Evolutionary conservation across 2,329 filamentous ascomycete species (phyloP), one percentile per base, ranked within the genome.

Genomic region (Colletotrichum simmondsii): DNA sequence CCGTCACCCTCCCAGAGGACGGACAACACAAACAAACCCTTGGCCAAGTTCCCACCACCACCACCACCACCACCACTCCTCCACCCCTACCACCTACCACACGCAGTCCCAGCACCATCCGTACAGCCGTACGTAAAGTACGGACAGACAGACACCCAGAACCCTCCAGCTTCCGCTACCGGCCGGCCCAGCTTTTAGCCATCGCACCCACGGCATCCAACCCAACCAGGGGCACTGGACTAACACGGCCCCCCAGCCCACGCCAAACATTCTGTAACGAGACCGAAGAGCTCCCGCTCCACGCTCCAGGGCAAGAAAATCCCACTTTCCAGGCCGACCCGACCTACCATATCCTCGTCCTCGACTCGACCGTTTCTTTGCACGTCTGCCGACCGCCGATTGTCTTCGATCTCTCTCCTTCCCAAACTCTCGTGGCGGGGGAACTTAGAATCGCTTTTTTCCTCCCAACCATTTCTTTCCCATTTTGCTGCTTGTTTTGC

Each of bases 231-330:
- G 60, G 69, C 57, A 68, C 69, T 72, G 69, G 57, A 63, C 69
- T 72, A 62, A 71, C 64, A 71, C 68, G 68, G 35, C 68, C 68
- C 42, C 42, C 42, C 7, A 69, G 70, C 65, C 65, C 59, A 72
- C 65, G 70, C 67, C 71, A 73, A 65, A 65, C 68, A 71, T 73
- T 73, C 67, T 73, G 67, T 67, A 71, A 71, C 71, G 71, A 73
- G 62, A 71, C 68, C 71, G 61, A 71, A 66, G 68, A 73, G 68
- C 67, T 71, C 71, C 61, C 71, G 67, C 71, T 73, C 71, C 71
- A 73, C 71, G 68, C 16, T 49, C 71, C 58, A 73, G 68, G 71
- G 71, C 68, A 73, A 66, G 30, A 67, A 67, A 58, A 69, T 65
- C 58, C 65, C 65, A 72, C 69, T 68, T 72, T 63, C 37, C 65